Evolutionary conservation across 2,329 filamentous ascomycete genomes (phyloP).

Genomic region (Dactylonectria macrodidyma): DNA sequence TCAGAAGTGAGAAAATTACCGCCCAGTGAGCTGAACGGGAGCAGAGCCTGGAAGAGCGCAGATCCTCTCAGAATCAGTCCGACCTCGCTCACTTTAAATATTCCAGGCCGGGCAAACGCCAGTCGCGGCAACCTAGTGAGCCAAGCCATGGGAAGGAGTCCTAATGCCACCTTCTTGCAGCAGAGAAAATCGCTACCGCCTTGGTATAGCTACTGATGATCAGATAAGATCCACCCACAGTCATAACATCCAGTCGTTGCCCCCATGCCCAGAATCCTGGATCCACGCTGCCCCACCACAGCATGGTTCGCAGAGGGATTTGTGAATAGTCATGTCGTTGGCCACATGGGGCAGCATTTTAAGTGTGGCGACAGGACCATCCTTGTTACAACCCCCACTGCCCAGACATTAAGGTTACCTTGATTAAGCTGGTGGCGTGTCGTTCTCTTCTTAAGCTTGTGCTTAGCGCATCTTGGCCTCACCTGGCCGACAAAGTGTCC

Average conservation of each 20-base stretch:
- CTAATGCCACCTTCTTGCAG: not conserved
- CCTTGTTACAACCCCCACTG: not conserved
- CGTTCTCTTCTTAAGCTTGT: not conserved
- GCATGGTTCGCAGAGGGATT: not conserved
- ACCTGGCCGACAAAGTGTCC: not conserved
- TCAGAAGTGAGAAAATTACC: not conserved
- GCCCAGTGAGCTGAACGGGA: not conserved
- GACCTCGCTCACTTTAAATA: not conserved
- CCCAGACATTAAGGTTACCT: not conserved
- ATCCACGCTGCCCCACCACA: not conserved
- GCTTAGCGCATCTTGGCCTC: not conserved
- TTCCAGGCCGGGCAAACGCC: not conserved
- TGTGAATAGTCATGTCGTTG: not conserved
- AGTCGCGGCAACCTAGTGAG: not conserved
- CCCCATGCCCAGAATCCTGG: not conserved
- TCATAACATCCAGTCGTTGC: not conserved
- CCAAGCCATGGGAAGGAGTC: not conserved
- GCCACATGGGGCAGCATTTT: not conserved
- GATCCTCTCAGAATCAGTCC: not conserved
- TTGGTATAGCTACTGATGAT: not conserved
- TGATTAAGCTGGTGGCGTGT: not conserved
- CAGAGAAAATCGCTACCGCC: not conserved
- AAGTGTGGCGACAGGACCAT: not conserved
- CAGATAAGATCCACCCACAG: slow-evolving; percentile 3
- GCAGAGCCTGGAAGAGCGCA: not conserved